Evolutionary conservation across 2,329 filamentous ascomycete species (phyloP), one percentile per base, ranked within the genome.

Genomic region (Chrysoporthe deuterocubensis): DNA sequence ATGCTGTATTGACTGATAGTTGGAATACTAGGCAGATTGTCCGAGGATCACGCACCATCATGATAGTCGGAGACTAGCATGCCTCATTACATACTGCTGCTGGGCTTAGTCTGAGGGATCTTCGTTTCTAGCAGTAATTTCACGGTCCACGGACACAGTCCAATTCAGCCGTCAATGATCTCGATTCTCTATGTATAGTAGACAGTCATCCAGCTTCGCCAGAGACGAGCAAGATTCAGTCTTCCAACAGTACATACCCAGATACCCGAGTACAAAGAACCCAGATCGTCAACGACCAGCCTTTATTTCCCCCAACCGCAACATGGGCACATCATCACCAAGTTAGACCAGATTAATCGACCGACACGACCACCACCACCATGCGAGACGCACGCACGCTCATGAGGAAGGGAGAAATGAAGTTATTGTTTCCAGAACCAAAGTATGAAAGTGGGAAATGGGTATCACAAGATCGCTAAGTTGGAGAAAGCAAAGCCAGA

Each of bases 381-480:
- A 13, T 44, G 4, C 40, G n/a, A n/a, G 18, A 64, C 52, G 40
- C 44, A 54, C 18, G 59, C 58, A 64, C 62, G 50, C 21, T 18
- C 43, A 52, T 40, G 54, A 42, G 40, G 50, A 62, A 48, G n/a
- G 56, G 52, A 46, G 62, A 40, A 63, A 67, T 65, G 26, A 69
- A 69, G 68, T 69, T 67, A 69, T 69, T 69, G 68, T 69, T 69
- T 69, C 62, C 65, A 54, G 44, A 58, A 59, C 59, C 48, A 42
- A 59, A 34, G 57, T 43, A 50, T 9, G 44, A 46, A 63, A 65
- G 42, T 18, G 21, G 66, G 48, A 46, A 46, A 61, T 26, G 66
- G 68, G 68, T 69, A 69, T 69, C 65, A 65, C 66, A 60, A 62
- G 59, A 62, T 46, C 34, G 56, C 46, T 64, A 59, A 54, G 42